These are phyloP conservation scores for Neurospora sp. DNA, from an alignment of 495 filamentous ascomycete genomes.

Conservation along the genomic window DNA sequence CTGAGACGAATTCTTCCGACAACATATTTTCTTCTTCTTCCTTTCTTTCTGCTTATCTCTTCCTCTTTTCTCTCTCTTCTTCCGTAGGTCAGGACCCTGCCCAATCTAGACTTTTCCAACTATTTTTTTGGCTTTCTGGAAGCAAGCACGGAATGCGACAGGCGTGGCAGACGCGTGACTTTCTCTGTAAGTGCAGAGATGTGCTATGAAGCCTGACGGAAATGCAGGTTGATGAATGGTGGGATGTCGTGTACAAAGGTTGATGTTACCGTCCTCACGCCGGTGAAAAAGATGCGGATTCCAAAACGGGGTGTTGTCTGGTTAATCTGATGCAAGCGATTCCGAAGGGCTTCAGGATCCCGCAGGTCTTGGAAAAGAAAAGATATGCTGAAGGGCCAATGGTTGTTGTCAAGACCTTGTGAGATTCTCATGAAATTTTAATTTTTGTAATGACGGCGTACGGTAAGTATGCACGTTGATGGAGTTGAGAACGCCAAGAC, in stretches of 20 bases:
- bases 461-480: background rate
- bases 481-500: background rate
- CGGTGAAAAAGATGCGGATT: background rate
- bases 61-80: background rate
- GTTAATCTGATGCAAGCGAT: background rate
- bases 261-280: background rate
- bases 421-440: background rate
- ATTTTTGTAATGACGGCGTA: background rate
- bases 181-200: background rate
- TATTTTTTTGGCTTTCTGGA: slow-evolving; percentile 1
- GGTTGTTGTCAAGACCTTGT: background rate
- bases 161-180: background rate
- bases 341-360: background rate
- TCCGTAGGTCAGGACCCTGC: background rate
- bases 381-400: background rate
- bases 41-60: background rate
- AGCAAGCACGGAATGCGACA: background rate
- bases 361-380: background rate
- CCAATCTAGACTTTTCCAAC: background rate
- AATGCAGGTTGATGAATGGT: background rate
- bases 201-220: background rate
- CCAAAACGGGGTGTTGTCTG: background rate
- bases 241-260: background rate
- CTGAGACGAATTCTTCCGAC: slow-evolving; percentile 70
- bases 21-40: slow-evolving; percentile 45